Evolutionary conservation across 1,284 basidiomycete species (phyloP).

Genomic region (Malassezia sp.): DNA sequence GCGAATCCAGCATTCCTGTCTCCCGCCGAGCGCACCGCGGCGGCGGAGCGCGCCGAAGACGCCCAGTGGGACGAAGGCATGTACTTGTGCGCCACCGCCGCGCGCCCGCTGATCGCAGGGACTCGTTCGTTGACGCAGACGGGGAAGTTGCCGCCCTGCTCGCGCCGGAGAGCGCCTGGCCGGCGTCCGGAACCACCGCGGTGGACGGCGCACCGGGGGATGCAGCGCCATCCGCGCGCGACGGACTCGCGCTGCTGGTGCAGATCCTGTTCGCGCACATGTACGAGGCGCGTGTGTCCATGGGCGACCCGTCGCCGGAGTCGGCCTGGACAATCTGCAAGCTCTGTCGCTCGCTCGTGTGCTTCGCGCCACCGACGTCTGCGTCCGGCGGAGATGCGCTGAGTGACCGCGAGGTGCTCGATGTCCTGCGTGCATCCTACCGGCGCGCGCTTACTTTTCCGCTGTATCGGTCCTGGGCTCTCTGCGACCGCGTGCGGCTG

Average conservation of each 20-base stretch:
- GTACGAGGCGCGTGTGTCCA: constrained; percentile 14
- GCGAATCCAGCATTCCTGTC: neutral
- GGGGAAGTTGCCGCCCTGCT: constrained; percentile 13
- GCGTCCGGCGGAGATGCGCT: too few relatives aligned
- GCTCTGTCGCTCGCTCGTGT: constrained; percentile 11
- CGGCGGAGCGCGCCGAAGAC: constrained; percentile 8
- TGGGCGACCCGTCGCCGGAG: constrained; percentile 13
- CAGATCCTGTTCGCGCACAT: constrained; percentile 18
- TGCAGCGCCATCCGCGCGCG: too few relatives aligned
- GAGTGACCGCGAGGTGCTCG: too few relatives aligned
- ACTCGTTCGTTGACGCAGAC: constrained; percentile 10
- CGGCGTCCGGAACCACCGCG: neutral
- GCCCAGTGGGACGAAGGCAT: constrained; percentile 22
- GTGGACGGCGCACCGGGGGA: neutral
- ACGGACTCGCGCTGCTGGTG: constrained; percentile 4
- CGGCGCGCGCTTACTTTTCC: constrained; percentile 17
- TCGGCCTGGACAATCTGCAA: constrained; percentile 19
- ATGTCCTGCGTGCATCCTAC: constrained; percentile 12
- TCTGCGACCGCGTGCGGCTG: constrained; percentile 11
- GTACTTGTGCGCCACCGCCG: constrained; percentile 2
- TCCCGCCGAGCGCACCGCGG: neutral
- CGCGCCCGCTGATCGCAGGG: too few relatives aligned
- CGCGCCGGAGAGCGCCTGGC: neutral
- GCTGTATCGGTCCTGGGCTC: constrained; percentile 14
- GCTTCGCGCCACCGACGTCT: constrained; percentile 5